Percentiles rank a stretch among this genome's conserved stretches.
These are phyloP conservation scores for Luffa aegyptiaca DNA, from an alignment of 306 rosid genomes.

Conservation along the genomic window DNA sequence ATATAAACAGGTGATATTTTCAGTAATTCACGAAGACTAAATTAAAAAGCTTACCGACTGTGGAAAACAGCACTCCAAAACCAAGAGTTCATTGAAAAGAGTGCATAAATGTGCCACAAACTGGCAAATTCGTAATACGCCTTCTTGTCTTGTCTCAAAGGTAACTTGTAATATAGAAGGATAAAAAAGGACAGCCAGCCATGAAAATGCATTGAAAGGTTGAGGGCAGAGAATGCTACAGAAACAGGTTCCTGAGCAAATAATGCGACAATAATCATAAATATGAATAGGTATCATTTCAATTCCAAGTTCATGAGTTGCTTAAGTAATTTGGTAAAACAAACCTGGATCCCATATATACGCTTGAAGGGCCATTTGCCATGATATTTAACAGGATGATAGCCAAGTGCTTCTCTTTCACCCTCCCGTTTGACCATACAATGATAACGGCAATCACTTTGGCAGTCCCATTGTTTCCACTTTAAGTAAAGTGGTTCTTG, in stretches of 20 bases:
- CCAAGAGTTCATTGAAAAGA: constrained; percentile 54
- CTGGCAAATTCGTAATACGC: constrained; percentile 37
- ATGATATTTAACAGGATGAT: constrained; percentile 53
- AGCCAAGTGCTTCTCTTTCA: constrained; percentile 34
- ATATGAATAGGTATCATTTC: neutral
- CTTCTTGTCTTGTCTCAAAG: constrained; percentile 42
- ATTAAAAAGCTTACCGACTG: constrained; percentile 40
- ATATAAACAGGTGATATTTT: neutral
- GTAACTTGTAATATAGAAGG: constrained; percentile 50
- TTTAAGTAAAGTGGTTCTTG: constrained; percentile 44
- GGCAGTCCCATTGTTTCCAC: constrained; percentile 66
- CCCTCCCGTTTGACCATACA: constrained; percentile 65
- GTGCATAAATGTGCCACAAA: constrained; percentile 57
- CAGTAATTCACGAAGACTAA: neutral
- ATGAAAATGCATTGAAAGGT: constrained; percentile 60
- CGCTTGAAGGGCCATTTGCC: constrained; percentile 83
- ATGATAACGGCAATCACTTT: constrained; percentile 46
- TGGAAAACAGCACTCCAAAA: constrained; percentile 70
- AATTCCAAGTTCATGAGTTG: neutral
- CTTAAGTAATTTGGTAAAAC: constrained; percentile 11
- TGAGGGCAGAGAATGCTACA: constrained; percentile 57
- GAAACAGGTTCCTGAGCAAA: constrained; percentile 65
- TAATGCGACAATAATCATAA: constrained; percentile 14
- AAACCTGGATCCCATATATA: constrained; percentile 63
- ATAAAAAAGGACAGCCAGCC: constrained; percentile 64